A percentile compares a stretch with the other conserved stretches of the same genome.
phyloP scores from a whole-genome alignment of 805 yeast genomes.

The Lipomyces yamadae region DNA sequence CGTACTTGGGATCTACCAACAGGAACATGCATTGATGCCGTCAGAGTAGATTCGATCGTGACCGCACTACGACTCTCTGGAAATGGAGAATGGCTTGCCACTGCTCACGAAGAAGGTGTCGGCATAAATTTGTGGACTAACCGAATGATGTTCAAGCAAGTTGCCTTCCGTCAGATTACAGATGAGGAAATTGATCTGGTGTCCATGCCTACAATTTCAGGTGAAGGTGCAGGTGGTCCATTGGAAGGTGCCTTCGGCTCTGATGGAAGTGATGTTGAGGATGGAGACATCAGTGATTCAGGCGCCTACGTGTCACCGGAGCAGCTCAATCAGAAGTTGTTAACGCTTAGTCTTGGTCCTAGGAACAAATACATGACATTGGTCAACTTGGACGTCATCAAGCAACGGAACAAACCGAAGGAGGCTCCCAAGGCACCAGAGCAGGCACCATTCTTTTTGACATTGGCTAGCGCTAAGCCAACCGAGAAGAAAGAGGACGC shows the following conservation, averaged over 20 bases:
- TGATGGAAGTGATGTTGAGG: constrained; percentile 48
- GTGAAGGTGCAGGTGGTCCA: constrained; percentile 72
- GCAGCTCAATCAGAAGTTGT: constrained; percentile 65
- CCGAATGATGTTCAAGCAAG: constrained; percentile 77
- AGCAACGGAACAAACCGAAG: constrained; percentile 82
- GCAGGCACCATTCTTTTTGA: constrained; percentile 78
- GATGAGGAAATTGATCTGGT: constrained; percentile 62
- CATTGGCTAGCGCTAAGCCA: constrained; percentile 48
- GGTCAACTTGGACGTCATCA: constrained; percentile 80
- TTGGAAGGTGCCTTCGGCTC: constrained; percentile 76
- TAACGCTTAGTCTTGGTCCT: constrained; percentile 79
- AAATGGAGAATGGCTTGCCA: constrained; percentile 86
- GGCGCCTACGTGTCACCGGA: constrained; percentile 49
- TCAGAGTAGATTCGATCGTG: constrained; percentile 74
- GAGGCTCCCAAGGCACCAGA: constrained; percentile 88
- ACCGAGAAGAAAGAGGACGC: constrained; percentile 39
- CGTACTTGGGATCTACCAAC: constrained; percentile 98
- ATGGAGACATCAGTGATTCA: constrained; percentile 48
- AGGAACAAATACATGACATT: constrained; percentile 78
- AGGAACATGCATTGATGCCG: constrained; percentile 95
- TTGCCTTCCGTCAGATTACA: constrained; percentile 70
- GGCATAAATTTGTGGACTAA: constrained; percentile 95
- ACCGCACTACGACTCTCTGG: constrained; percentile 83
- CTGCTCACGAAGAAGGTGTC: constrained; percentile 86
- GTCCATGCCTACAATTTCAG: constrained; percentile 74